Conservation (phyloP, 106 monocot species). For the Agapanthus africanus region DNA sequence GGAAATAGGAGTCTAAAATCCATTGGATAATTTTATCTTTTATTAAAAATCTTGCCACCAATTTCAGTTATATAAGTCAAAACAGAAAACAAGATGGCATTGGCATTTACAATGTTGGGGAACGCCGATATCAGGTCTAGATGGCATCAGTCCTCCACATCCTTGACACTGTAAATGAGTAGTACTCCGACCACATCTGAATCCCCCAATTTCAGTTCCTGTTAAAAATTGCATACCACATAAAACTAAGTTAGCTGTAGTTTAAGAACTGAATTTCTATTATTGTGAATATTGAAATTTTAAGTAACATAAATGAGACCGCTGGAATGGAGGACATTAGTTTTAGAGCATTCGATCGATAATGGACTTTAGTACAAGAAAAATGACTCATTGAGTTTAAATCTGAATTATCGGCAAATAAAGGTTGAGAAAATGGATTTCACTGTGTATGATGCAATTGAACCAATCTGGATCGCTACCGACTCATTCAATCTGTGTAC, state of each 20-base stretch:
- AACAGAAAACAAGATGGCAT: slow-evolving; percentile 14
- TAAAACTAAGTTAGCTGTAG: neutral
- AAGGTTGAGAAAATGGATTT: no score
- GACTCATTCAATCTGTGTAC: no score
- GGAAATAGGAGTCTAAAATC: neutral
- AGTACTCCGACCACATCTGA: slow-evolving; percentile 59
- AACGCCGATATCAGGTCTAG: slow-evolving; percentile 57
- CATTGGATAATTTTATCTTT: neutral
- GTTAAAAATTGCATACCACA: slow-evolving; percentile 13
- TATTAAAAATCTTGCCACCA: neutral
- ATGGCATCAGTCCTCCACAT: slow-evolving; percentile 84
- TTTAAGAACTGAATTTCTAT: neutral
- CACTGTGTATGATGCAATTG: no score
- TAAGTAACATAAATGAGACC: neutral
- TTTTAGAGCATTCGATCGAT: no score
- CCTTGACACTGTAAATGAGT: slow-evolving; percentile 76
- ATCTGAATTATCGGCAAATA: no score
- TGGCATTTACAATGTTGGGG: slow-evolving; percentile 65
- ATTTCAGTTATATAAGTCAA: slow-evolving; percentile 3
- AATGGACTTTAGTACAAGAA: no score
- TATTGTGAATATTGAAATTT: neutral
- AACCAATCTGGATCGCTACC: no score
- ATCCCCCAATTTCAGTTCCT: slow-evolving; percentile 62
- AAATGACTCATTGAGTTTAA: no score
- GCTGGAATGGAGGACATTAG: neutral